Evolutionary conservation across 2,329 filamentous ascomycete species (phyloP).

Genomic region (Fusarium robinianum): DNA sequence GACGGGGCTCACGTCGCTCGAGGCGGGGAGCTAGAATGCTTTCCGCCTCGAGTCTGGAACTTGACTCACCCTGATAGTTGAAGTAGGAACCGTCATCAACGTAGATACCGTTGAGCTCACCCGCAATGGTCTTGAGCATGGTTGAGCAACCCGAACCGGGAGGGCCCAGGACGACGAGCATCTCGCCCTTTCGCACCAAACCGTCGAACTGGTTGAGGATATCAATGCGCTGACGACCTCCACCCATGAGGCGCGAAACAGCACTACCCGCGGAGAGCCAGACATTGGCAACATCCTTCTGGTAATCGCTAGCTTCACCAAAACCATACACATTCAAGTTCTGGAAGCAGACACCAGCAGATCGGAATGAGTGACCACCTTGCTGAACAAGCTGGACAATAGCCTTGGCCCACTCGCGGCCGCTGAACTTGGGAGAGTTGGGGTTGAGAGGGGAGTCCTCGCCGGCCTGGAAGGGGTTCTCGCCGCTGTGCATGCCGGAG

Average conservation of each 20-base stretch:
- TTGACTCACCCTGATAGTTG: constrained; percentile 73
- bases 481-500: constrained; percentile 43
- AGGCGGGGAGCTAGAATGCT: constrained; percentile 6
- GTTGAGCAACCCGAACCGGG: constrained; percentile 80
- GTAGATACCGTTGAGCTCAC: constrained; percentile 79
- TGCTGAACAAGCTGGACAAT: constrained; percentile 57
- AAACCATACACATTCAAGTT: constrained; percentile 71
- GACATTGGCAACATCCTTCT: constrained; percentile 68
- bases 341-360: constrained; percentile 67
- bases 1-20: constrained; percentile 5
- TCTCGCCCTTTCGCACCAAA: constrained; percentile 71
- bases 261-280: constrained; percentile 55
- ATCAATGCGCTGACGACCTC: constrained; percentile 63
- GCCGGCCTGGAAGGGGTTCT: constrained; percentile 56
- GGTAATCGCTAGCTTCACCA: constrained; percentile 70
- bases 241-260: constrained; percentile 55
- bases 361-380: constrained; percentile 61
- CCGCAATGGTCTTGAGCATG: constrained; percentile 81
- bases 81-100: constrained; percentile 72
- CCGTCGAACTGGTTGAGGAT: constrained; percentile 72
- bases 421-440: constrained; percentile 56
- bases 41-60: not conserved
- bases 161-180: constrained; percentile 75
- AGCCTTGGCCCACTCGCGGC: constrained; percentile 63
- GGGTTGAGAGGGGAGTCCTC: constrained; percentile 60